phyloP scores from a whole-genome alignment of 2,329 filamentous ascomycete genomes.

The Calonectria hongkongensis region DNA sequence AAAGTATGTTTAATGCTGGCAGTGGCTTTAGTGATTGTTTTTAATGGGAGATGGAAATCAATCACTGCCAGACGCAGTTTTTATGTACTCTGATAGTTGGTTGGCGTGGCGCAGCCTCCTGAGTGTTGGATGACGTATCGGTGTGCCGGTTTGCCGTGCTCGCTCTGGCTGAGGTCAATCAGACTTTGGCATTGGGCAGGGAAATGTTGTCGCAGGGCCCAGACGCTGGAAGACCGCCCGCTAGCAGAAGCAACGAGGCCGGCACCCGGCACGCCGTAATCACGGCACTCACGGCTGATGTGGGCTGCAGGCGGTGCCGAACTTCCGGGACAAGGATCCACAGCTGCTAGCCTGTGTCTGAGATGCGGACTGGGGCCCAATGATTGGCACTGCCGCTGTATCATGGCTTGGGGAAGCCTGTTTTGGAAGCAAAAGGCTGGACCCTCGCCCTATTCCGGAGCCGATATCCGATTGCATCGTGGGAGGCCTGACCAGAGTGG shows the following conservation, averaged over 20 bases:
- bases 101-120: conserved; percentile 4
- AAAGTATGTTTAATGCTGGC: background rate
- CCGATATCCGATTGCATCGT: background rate
- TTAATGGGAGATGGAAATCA: background rate
- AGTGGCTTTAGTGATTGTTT: background rate
- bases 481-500: no score
- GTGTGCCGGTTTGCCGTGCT: conserved; percentile 11
- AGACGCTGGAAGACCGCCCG: background rate
- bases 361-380: background rate
- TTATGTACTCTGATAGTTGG: conserved; percentile 3
- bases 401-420: background rate
- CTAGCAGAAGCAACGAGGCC: conserved; percentile 18
- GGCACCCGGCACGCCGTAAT: conserved; percentile 25
- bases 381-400: background rate
- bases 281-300: conserved; percentile 20
- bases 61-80: background rate
- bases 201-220: background rate
- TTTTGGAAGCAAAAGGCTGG: no score
- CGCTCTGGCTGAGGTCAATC: background rate
- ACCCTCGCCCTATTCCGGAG: background rate
- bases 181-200: background rate
- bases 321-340: conserved; percentile 21
- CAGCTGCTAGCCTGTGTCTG: background rate
- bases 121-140: conserved; percentile 13
- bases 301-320: conserved; percentile 3